phyloP scores from a whole-genome alignment of 2,329 filamentous ascomycete species.

The Epichloe sibirici region DNA sequence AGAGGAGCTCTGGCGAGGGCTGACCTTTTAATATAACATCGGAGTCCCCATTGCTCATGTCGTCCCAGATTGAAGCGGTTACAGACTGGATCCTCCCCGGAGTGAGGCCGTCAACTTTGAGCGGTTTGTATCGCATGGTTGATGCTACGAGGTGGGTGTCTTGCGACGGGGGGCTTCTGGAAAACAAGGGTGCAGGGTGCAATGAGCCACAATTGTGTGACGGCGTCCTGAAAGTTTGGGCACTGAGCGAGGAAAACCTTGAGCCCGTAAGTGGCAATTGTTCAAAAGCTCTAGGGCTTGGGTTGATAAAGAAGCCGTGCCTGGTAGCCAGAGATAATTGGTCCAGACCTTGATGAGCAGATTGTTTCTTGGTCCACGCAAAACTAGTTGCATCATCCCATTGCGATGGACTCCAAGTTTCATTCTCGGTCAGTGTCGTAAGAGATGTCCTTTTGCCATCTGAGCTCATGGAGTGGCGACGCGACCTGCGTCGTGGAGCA shows the following conservation, averaged over 20 bases:
- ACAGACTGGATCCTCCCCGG: conserved; percentile 1
- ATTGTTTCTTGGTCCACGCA: neutral
- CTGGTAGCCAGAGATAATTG: neutral
- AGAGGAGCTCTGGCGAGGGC: neutral
- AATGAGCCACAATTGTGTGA: neutral
- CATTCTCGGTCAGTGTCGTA: neutral
- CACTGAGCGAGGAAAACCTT: neutral
- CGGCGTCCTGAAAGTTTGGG: neutral
- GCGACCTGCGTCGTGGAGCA: neutral
- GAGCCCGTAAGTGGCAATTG: neutral
- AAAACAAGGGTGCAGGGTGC: neutral
- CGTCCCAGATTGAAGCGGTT: neutral
- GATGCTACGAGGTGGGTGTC: neutral
- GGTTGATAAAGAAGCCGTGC: neutral
- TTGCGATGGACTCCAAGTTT: neutral
- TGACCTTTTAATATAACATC: neutral
- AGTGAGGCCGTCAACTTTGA: neutral
- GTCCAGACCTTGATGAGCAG: neutral
- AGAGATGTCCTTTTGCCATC: conserved; percentile 2
- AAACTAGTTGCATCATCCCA: neutral
- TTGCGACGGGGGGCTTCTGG: neutral
- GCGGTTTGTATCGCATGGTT: neutral
- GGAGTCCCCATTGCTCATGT: neutral
- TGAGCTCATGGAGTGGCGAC: neutral
- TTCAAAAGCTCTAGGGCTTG: neutral